A percentile compares a stretch with the other conserved stretches of the same genome.
phyloP scores from a whole-genome alignment of 306 rosid genomes.

The Castanospermum australe region DNA sequence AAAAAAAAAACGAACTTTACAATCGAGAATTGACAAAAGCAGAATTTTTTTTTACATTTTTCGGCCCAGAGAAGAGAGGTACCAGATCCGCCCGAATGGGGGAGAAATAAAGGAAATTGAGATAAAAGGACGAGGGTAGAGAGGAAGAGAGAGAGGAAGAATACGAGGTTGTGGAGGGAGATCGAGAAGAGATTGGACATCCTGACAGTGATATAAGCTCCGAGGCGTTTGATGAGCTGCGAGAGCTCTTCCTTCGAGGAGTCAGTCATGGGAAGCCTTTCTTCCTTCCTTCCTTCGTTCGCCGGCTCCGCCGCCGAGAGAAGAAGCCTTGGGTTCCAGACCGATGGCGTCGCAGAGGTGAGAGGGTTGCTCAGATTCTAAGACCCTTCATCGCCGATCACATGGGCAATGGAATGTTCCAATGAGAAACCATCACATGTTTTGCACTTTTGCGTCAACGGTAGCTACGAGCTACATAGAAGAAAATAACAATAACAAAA shows the following conservation, averaged over 20 bases:
- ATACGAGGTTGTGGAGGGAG: slow-evolving; percentile 51
- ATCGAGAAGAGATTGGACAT: slow-evolving; percentile 59
- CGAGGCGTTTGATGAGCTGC: slow-evolving; percentile 64
- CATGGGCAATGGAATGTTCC: not conserved
- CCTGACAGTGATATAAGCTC: slow-evolving; percentile 58
- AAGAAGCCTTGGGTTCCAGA: not conserved
- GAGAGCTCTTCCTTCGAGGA: slow-evolving; percentile 60
- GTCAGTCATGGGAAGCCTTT: slow-evolving; percentile 59
- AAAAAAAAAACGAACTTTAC: not conserved
- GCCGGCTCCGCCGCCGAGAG: not conserved
- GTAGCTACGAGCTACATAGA: too few relatives aligned
- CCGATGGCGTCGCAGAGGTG: slow-evolving; percentile 23
- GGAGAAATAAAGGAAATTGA: not conserved
- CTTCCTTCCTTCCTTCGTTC: too few relatives aligned
- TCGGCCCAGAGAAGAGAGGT: not conserved
- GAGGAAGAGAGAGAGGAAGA: not conserved
- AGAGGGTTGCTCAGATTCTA: not conserved
- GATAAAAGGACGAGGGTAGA: not conserved
- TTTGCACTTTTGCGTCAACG: slow-evolving; percentile 4
- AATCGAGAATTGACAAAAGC: not conserved
- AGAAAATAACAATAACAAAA: too few relatives aligned
- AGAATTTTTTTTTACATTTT: not conserved
- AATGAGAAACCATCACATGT: not conserved
- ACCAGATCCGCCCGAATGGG: slow-evolving; percentile 14
- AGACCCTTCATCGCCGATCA: slow-evolving; percentile 11